phyloP scores from a whole-genome alignment of 2,329 filamentous ascomycete species.

The Aspergillus costaricaensis region DNA sequence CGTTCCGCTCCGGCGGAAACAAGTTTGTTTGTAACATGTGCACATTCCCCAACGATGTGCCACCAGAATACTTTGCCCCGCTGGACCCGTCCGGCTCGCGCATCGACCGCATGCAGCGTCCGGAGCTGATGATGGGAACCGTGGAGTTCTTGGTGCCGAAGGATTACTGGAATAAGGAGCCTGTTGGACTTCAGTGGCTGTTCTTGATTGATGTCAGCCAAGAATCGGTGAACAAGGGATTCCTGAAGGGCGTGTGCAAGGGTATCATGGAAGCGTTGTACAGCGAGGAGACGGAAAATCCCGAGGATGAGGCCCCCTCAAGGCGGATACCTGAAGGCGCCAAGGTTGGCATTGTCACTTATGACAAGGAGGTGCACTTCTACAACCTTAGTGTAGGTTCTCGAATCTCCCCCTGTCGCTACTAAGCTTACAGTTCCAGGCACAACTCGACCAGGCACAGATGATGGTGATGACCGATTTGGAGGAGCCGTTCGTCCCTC shows the following conservation, averaged over 20 bases:
- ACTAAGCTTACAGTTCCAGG: constrained; percentile 46
- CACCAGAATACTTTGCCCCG: constrained; percentile 89
- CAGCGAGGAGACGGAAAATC: constrained; percentile 55
- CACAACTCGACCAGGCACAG: constrained; percentile 80
- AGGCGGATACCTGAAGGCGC: constrained; percentile 70
- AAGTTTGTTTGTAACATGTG: constrained; percentile 99
- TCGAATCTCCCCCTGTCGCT: constrained; percentile 11
- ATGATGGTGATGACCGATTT: constrained; percentile 99
- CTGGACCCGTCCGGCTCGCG: constrained; percentile 83
- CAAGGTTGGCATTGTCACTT: constrained; percentile 93
- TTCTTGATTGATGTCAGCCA: constrained; percentile 94
- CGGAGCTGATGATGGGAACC: constrained; percentile 86
- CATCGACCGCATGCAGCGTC: constrained; percentile 83
- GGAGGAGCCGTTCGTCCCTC: constrained; percentile 91
- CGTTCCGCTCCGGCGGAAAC: constrained; percentile 89
- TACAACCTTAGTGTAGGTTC: constrained; percentile 83
- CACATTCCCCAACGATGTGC: constrained; percentile 92
- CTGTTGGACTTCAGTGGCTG: constrained; percentile 81
- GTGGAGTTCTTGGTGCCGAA: constrained; percentile 97
- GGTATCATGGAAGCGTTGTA: constrained; percentile 86
- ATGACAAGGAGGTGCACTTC: constrained; percentile 95
- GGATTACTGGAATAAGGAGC: constrained; percentile 97
- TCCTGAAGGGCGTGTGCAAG: constrained; percentile 85
- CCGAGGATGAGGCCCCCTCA: constrained; percentile 54
- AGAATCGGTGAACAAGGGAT: constrained; percentile 87